These are phyloP conservation scores for Hyaloscypha bicolor DNA, from an alignment of 495 filamentous ascomycete species.

Conservation along the genomic window DNA sequence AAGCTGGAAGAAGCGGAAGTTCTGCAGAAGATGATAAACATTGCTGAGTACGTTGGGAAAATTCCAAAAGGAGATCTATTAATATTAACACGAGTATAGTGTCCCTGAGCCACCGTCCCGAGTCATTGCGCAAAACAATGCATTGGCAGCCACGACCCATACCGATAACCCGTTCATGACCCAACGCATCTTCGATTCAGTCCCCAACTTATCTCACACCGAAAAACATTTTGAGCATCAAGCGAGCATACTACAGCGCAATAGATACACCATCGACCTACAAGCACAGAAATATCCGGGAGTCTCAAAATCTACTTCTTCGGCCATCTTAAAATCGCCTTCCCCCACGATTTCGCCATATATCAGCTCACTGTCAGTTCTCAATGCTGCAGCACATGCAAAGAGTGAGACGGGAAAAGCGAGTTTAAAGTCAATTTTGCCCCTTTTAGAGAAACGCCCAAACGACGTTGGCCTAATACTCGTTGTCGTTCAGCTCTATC, in stretches of 20 bases:
- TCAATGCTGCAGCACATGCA: slow-evolving; percentile 79
- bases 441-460: slow-evolving; percentile 74
- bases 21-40: slow-evolving; percentile 63
- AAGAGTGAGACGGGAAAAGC: slow-evolving; percentile 64
- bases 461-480: slow-evolving; percentile 83
- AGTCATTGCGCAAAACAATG: slow-evolving; percentile 79
- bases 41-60: slow-evolving; percentile 57
- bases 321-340: slow-evolving; percentile 53
- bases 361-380: slow-evolving; percentile 67
- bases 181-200: slow-evolving; percentile 65
- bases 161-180: slow-evolving; percentile 76
- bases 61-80: neutral
- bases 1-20: slow-evolving; percentile 73
- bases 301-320: slow-evolving; percentile 66
- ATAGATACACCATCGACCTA: slow-evolving; percentile 74
- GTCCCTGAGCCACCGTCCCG: slow-evolving; percentile 78
- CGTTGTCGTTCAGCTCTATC: slow-evolving; percentile 82
- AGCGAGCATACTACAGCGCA: slow-evolving; percentile 62
- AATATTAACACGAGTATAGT: slow-evolving; percentile 43
- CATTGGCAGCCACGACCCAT: slow-evolving; percentile 57
- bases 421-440: slow-evolving; percentile 71
- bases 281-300: slow-evolving; percentile 76
- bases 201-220: slow-evolving; percentile 58
- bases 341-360: slow-evolving; percentile 58
- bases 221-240: slow-evolving; percentile 83